A percentile compares a stretch with the other conserved stretches of the same genome.
phyloP scores from a whole-genome alignment of 1,284 basidiomycete genomes.

The Ganoderma boninense region DNA sequence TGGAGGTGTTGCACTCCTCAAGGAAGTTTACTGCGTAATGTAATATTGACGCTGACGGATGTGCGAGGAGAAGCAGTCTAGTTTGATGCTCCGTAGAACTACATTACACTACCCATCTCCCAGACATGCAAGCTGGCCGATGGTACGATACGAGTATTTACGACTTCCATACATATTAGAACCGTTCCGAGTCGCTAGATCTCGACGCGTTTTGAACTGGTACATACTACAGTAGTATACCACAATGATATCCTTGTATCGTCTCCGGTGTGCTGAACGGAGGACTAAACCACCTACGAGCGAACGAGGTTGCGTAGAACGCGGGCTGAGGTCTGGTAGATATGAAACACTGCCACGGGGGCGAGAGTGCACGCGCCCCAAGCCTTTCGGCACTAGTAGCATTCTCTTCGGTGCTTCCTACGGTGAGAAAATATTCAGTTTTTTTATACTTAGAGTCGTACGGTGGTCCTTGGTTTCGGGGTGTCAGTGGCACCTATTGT shows the following conservation, averaged over 20 bases:
- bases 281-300: neutral
- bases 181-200: neutral
- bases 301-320: no score
- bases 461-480: no score
- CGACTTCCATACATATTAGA: neutral
- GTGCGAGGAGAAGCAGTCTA: neutral
- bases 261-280: neutral
- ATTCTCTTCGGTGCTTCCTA: no score
- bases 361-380: no score
- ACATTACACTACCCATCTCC: constrained; percentile 10
- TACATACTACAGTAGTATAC: neutral
- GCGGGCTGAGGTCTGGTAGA: no score
- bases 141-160: constrained; percentile 8
- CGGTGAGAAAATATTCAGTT: no score
- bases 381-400: no score
- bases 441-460: no score
- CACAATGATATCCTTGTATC: constrained; percentile 5
- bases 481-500: neutral
- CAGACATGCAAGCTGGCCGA: neutral
- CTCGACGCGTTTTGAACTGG: neutral
- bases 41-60: constrained; percentile 4
- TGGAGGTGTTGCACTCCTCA: neutral
- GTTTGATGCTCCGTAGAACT: constrained; percentile 13
- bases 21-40: neutral
- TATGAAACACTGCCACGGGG: no score